Conservation (phyloP, 768 basidiomycete genomes). For the Hirschioporus abietinus region DNA sequence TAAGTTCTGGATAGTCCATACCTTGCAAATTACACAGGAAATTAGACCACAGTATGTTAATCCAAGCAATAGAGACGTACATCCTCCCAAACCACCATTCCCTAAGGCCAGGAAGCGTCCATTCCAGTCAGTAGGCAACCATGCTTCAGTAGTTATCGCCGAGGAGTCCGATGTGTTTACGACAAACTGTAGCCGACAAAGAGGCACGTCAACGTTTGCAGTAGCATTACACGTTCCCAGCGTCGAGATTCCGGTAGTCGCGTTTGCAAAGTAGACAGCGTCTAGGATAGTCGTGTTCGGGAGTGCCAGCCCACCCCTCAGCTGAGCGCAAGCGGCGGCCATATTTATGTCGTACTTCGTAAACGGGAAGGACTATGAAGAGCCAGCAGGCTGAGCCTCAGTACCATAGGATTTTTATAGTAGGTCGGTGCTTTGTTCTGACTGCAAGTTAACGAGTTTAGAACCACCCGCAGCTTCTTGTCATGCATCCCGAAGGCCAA, state of each 20-base stretch:
- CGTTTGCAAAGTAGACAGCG: constrained; percentile 61
- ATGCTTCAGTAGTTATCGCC: constrained; percentile 13
- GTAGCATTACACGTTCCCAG: constrained; percentile 66
- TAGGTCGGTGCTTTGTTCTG: too few species aligned
- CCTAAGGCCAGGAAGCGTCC: constrained; percentile 18
- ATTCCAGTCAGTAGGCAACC: constrained; percentile 19
- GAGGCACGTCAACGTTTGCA: neutral
- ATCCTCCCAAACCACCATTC: constrained; percentile 18
- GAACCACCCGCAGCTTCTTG: too few species aligned
- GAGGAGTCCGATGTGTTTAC: constrained; percentile 6
- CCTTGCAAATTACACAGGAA: constrained; percentile 5
- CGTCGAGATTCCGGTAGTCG: constrained; percentile 91
- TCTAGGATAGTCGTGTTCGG: neutral
- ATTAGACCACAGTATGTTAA: constrained; percentile 6
- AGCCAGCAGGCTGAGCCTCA: too few species aligned
- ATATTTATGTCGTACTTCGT: too few species aligned
- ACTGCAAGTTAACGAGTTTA: too few species aligned
- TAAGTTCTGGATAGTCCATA: constrained; percentile 12
- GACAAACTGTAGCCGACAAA: neutral
- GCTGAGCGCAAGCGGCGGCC: too few species aligned
- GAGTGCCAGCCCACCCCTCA: neutral
- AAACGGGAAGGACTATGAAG: too few species aligned
- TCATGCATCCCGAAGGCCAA: too few species aligned
- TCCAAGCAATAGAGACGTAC: constrained; percentile 7
- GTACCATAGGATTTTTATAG: too few species aligned